phyloP scores from a whole-genome alignment of 2,329 filamentous ascomycete species.

The Dactylella cylindrospora region DNA sequence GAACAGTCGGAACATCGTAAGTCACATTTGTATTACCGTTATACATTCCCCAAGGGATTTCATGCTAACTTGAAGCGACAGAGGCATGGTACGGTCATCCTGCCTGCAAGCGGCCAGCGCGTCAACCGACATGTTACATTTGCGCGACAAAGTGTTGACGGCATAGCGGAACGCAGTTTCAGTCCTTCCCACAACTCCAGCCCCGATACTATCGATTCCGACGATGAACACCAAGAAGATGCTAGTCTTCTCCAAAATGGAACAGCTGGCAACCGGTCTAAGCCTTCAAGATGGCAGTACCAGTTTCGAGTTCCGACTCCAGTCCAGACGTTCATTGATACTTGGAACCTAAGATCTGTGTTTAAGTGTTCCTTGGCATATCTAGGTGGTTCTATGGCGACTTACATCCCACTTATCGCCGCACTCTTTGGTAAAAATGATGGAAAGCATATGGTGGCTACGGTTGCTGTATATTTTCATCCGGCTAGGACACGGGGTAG shows the following conservation, averaged over 20 bases:
- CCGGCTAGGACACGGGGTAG: constrained; percentile 65
- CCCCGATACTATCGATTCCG: constrained; percentile 13
- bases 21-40: constrained; percentile 4
- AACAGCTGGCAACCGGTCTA: background rate
- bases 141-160: constrained; percentile 53
- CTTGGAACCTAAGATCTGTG: constrained; percentile 55
- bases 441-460: constrained; percentile 69
- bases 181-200: constrained; percentile 5
- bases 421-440: constrained; percentile 63
- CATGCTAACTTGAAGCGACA: constrained; percentile 12
- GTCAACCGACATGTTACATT: constrained; percentile 62
- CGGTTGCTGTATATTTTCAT: constrained; percentile 67
- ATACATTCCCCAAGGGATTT: background rate
- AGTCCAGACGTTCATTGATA: constrained; percentile 58
- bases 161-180: constrained; percentile 51
- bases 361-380: constrained; percentile 69
- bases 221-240: constrained; percentile 19
- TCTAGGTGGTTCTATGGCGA: constrained; percentile 64
- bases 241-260: constrained; percentile 14
- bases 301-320: constrained; percentile 51
- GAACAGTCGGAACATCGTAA: constrained; percentile 37
- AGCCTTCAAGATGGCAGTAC: background rate
- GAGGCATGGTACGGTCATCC: constrained; percentile 61
- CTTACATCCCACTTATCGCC: constrained; percentile 60
- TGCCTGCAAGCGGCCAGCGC: constrained; percentile 64